Conservation (phyloP, 495 filamentous ascomycete genomes). For the Aspergillus panamensis region DNA sequence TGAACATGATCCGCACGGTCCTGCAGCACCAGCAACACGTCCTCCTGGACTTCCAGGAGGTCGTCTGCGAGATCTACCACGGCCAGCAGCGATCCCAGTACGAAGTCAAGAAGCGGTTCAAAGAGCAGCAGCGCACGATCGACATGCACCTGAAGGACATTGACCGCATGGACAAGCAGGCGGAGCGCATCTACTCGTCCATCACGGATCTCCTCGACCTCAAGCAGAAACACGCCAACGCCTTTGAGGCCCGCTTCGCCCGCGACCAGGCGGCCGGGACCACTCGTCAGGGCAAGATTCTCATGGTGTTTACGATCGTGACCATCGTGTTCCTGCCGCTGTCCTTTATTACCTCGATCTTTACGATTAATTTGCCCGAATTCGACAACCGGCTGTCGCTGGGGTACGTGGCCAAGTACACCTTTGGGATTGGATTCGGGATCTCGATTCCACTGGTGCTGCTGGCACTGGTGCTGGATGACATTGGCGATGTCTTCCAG, state of each 20-base stretch:
- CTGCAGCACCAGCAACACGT: constrained; percentile 57
- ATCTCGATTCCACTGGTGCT: constrained; percentile 60
- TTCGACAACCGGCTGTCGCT: constrained; percentile 49
- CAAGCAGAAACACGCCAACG: constrained; percentile 68
- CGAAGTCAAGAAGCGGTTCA: constrained; percentile 56
- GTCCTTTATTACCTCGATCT: constrained; percentile 64
- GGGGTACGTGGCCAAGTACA: constrained; percentile 58
- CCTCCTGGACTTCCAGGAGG: constrained; percentile 52
- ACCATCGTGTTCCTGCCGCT: constrained; percentile 66
- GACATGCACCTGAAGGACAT: constrained; percentile 62
- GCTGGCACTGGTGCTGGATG: constrained; percentile 55
- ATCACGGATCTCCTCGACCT: constrained; percentile 61
- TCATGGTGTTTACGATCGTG: constrained; percentile 73
- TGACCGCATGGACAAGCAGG: constrained; percentile 65
- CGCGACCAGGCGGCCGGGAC: constrained; percentile 64
- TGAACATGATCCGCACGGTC: constrained; percentile 66
- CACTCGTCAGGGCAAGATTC: constrained; percentile 64
- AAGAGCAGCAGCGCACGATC: constrained; percentile 58
- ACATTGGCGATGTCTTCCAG: constrained; percentile 47
- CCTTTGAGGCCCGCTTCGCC: constrained; percentile 65
- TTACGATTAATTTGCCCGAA: constrained; percentile 60
- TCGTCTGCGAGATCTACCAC: constrained; percentile 49
- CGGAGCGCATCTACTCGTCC: constrained; percentile 58
- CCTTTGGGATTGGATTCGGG: constrained; percentile 65
- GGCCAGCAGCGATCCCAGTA: constrained; percentile 41